Evolutionary conservation across 768 basidiomycete species (phyloP).

Genomic region (Porphyrellus cyaneotinctus): DNA sequence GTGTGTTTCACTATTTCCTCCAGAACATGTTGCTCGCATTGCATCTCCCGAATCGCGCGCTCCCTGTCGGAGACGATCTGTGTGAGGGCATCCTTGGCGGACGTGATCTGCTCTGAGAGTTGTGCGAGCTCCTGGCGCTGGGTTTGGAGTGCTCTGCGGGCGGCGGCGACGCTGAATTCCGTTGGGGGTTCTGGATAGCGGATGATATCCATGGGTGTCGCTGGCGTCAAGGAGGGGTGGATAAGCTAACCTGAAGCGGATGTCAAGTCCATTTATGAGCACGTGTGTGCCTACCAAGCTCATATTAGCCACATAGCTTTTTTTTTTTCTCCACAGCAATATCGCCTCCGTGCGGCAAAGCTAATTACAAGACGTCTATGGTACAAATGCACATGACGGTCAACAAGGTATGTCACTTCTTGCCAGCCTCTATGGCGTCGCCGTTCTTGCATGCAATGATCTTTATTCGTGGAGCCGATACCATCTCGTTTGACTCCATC

Average conservation of each 20-base stretch:
- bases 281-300: conserved; percentile 18
- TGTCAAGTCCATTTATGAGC: conserved; percentile 22
- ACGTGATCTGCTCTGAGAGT: conserved; percentile 46
- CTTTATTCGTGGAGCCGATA: conserved; percentile 78
- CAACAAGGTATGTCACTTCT: conserved; percentile 48
- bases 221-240: conserved; percentile 10
- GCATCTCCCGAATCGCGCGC: conserved; percentile 51
- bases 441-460: conserved; percentile 98
- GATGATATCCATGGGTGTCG: conserved; percentile 28
- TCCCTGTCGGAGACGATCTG: conserved; percentile 54
- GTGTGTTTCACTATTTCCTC: conserved; percentile 48
- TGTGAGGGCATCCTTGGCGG: conserved; percentile 53
- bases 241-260: conserved; percentile 9
- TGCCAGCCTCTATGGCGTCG: conserved; percentile 78
- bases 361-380: conserved; percentile 28
- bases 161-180: conserved; percentile 45
- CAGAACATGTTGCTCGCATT: conserved; percentile 43
- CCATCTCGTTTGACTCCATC: conserved; percentile 87
- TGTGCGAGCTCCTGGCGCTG: conserved; percentile 24
- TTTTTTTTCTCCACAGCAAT: conserved; percentile 10
- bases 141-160: conserved; percentile 42
- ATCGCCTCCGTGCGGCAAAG: background rate
- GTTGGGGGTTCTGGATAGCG: conserved; percentile 59
- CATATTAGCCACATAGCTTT: conserved; percentile 6
- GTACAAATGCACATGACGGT: conserved; percentile 14